A percentile compares a stretch with the other conserved stretches of the same genome.
Conservation (phyloP, 495 filamentous ascomycete genomes). For the Podospora australis region DNA sequence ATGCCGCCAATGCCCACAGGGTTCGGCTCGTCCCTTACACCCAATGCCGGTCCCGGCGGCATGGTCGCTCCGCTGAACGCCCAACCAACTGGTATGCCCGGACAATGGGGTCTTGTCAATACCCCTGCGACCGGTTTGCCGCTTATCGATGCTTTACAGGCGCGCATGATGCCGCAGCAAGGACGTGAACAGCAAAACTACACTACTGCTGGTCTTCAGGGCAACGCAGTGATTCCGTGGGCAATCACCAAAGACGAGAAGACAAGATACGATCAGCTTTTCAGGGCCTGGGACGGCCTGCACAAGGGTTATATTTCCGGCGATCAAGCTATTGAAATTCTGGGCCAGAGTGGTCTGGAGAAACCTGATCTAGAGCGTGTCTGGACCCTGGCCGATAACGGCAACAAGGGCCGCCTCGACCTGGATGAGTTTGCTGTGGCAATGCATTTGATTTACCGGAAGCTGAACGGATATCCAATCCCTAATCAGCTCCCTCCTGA, state of each 20-base stretch:
- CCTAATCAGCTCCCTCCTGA: slow-evolving; percentile 89
- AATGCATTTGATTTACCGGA: slow-evolving; percentile 98
- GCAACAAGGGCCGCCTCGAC: slow-evolving; percentile 88
- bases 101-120: slow-evolving; percentile 98
- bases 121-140: slow-evolving; percentile 83
- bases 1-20: slow-evolving; percentile 95
- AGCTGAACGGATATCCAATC: slow-evolving; percentile 89
- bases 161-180: slow-evolving; percentile 96
- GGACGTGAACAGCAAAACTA: slow-evolving; percentile 83
- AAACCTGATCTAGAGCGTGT: slow-evolving; percentile 84
- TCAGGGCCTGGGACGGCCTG: slow-evolving; percentile 95
- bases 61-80: slow-evolving; percentile 64
- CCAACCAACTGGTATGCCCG: slow-evolving; percentile 93
- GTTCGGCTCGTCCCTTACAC: slow-evolving; percentile 59
- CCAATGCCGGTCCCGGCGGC: slow-evolving; percentile 47
- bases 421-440: slow-evolving; percentile 98
- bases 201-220: slow-evolving; percentile 78
- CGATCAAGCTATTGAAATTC: slow-evolving; percentile 92
- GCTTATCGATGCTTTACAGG: slow-evolving; percentile 87
- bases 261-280: slow-evolving; percentile 90
- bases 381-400: slow-evolving; percentile 91
- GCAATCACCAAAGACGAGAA: slow-evolving; percentile 99
- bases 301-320: slow-evolving; percentile 90
- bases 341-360: slow-evolving; percentile 90
- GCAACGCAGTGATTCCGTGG: slow-evolving; percentile 95